phyloP scores from a whole-genome alignment of 1,284 basidiomycete species.

The Apiotrichum porosum region DNA sequence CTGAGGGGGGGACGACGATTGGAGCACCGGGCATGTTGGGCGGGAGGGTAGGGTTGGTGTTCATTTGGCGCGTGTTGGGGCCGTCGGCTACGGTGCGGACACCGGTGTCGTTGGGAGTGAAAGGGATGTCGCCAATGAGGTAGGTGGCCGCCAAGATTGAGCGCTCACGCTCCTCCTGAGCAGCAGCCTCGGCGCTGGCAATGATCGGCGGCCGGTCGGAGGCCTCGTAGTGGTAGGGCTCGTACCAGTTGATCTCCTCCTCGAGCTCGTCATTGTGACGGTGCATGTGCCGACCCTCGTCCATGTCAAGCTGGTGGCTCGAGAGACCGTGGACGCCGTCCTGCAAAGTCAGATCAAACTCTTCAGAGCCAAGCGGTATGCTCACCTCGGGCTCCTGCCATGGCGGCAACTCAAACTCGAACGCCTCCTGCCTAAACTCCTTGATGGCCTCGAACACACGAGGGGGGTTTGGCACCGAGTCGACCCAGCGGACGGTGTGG shows the following conservation, averaged over 20 bases:
- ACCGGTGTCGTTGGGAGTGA: constrained; percentile 20
- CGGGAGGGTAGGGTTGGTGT: constrained; percentile 2
- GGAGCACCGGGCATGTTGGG: neutral
- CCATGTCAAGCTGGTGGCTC: constrained; percentile 26
- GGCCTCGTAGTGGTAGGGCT: constrained; percentile 8
- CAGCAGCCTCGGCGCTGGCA: constrained; percentile 18
- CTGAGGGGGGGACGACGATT: constrained; percentile 1
- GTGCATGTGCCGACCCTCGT: constrained; percentile 33
- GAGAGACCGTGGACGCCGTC: constrained; percentile 25
- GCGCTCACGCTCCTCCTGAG: constrained; percentile 33
- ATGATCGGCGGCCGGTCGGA: neutral
- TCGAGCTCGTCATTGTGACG: constrained; percentile 17
- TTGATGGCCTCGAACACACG: constrained; percentile 25
- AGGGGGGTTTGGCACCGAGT: constrained; percentile 15
- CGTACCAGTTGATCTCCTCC: constrained; percentile 35
- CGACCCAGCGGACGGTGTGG: constrained; percentile 29
- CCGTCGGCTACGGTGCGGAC: constrained; percentile 16
- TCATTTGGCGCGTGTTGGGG: constrained; percentile 6
- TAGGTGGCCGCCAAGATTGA: constrained; percentile 26
- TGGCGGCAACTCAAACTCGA: constrained; percentile 27
- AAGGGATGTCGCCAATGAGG: constrained; percentile 12
- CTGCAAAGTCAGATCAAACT: constrained; percentile 1
- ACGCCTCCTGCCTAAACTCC: constrained; percentile 28
- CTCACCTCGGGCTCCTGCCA: constrained; percentile 23
- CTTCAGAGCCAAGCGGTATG: neutral